Evolutionary conservation across 306 rosid species (phyloP).

Genomic region (Trifolium repens): DNA sequence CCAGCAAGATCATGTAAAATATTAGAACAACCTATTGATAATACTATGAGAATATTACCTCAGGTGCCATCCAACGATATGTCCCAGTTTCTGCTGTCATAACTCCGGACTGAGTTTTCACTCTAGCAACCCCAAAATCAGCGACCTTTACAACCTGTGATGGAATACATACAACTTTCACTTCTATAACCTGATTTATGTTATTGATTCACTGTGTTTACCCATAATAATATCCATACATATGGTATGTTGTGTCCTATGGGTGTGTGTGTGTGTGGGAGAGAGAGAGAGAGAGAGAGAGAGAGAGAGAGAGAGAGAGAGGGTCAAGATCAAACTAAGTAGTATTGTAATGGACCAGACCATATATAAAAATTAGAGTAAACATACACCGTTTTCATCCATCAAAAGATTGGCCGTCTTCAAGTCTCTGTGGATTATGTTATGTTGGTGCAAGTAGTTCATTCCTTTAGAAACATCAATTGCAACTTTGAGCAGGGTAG

Average conservation of each 20-base stretch:
- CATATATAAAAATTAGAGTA: constrained; percentile 12
- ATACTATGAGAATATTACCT: constrained; percentile 54
- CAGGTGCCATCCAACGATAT: constrained; percentile 99
- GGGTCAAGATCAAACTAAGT: constrained; percentile 10
- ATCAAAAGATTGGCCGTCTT: constrained; percentile 96
- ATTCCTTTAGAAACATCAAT: constrained; percentile 93
- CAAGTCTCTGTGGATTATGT: constrained; percentile 95
- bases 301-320: not conserved
- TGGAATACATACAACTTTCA: constrained; percentile 30
- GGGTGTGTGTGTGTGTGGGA: not conserved
- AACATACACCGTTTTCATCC: constrained; percentile 90
- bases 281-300: constrained; percentile 15
- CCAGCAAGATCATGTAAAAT: constrained; percentile 36
- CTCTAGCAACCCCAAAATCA: constrained; percentile 99
- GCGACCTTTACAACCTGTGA: constrained; percentile 94
- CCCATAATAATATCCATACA: not conserved
- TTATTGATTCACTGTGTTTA: constrained; percentile 7
- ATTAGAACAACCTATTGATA: constrained; percentile 34
- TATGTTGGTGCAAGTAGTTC: constrained; percentile 95
- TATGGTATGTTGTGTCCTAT: not conserved
- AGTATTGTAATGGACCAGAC: constrained; percentile 15
- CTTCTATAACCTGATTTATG: constrained; percentile 23
- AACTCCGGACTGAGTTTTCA: constrained; percentile 90
- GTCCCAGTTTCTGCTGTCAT: constrained; percentile 99
- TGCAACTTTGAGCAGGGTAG: constrained; percentile 85